Evolutionary conservation across 2,329 filamentous ascomycete genomes (phyloP).

Genomic region (Verticillium klebahnii): DNA sequence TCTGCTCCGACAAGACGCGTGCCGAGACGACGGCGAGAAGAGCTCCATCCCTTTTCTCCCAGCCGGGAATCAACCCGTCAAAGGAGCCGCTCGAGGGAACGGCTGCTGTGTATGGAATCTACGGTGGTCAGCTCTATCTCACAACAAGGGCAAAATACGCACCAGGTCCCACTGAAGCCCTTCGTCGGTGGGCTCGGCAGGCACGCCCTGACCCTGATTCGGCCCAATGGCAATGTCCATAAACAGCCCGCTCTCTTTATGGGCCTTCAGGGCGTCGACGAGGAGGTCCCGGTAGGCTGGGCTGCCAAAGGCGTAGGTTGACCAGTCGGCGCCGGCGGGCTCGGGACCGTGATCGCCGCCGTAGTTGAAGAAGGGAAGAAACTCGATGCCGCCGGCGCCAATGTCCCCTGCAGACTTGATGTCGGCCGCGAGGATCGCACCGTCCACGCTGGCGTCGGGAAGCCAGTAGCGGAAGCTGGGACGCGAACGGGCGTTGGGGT

Average conservation of each 20-base stretch:
- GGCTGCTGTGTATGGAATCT: constrained; percentile 19
- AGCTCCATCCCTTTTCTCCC: constrained; percentile 12
- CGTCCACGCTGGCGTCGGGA: constrained; percentile 18
- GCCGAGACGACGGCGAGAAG: background rate
- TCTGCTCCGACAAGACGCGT: background rate
- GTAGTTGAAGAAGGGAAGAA: constrained; percentile 20
- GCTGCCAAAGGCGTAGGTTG: constrained; percentile 35
- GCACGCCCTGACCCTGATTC: constrained; percentile 42
- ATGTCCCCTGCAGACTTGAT: constrained; percentile 11
- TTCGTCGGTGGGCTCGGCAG: constrained; percentile 24
- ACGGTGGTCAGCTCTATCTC: background rate
- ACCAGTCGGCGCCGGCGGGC: constrained; percentile 20
- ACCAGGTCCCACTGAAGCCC: constrained; percentile 28
- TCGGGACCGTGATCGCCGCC: constrained; percentile 9
- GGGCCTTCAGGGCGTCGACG: background rate
- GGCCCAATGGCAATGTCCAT: constrained; percentile 43
- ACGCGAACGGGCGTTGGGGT: background rate
- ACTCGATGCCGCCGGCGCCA: constrained; percentile 19
- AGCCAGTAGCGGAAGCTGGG: constrained; percentile 21
- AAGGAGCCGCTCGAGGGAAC: constrained; percentile 22
- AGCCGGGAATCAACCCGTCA: constrained; percentile 28
- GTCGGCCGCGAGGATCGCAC: constrained; percentile 11
- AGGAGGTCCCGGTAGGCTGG: constrained; percentile 17
- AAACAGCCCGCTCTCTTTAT: constrained; percentile 25
- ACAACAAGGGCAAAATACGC: background rate